A percentile compares a stretch with the other conserved stretches of the same genome.
These are phyloP conservation scores for Pittosporum tobira DNA, from an alignment of 129 eudicot species.

Conservation along the genomic window DNA sequence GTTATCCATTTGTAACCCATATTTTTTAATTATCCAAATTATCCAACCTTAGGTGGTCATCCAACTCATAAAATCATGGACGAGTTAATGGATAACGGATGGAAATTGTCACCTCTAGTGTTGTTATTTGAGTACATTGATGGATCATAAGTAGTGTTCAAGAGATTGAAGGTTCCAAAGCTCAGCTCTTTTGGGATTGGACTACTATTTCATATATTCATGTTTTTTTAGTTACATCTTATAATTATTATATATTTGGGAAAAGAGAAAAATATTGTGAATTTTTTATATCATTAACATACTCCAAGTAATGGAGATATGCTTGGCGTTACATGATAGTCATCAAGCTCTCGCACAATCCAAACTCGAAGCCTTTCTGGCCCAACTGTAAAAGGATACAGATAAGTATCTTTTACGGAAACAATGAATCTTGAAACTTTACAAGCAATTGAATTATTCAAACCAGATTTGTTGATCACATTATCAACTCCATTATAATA, in stretches of 20 bases:
- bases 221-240: constrained; percentile 2
- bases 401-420: constrained; percentile 55
- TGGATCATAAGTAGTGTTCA: constrained; percentile 33
- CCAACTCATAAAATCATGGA: too few species aligned
- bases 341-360: constrained; percentile 32
- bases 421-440: constrained; percentile 40
- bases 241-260: too few species aligned
- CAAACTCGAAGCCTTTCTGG: constrained; percentile 50
- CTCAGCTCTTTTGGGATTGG: constrained; percentile 17
- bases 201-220: constrained; percentile 31
- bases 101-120: too few species aligned
- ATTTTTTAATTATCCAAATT: too few species aligned
- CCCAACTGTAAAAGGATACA: constrained; percentile 67
- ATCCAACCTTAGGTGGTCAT: too few species aligned
- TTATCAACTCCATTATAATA: constrained; percentile 60
- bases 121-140: constrained; percentile 18
- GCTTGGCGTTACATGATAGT: constrained; percentile 24
- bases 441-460: constrained; percentile 57
- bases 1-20: too few species aligned
- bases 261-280: neutral
- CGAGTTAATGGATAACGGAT: too few species aligned
- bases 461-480: constrained; percentile 67
- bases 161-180: constrained; percentile 15
- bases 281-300: constrained; percentile 34
- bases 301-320: constrained; percentile 34